Percentiles rank a stretch among this genome's conserved stretches.
Evolutionary conservation across 1,284 basidiomycete species (phyloP).

Genomic region (Thecaphora frezii): DNA sequence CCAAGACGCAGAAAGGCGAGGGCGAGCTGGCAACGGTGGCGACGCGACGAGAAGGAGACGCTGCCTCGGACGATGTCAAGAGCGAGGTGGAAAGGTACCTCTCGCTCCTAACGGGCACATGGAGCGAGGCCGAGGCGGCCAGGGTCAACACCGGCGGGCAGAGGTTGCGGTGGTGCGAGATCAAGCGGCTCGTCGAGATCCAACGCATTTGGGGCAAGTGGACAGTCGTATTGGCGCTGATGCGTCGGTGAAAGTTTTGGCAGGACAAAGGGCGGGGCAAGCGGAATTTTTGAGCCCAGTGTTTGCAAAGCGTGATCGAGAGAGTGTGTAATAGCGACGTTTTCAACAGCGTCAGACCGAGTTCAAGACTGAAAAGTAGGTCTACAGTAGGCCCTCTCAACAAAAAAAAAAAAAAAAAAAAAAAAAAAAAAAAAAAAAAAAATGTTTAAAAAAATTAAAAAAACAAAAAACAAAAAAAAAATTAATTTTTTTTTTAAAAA

Average conservation of each 20-base stretch:
- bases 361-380: too few species aligned
- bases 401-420: too few species aligned
- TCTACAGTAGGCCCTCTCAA: too few species aligned
- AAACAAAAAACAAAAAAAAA: too few species aligned
- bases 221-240: slow-evolving; percentile 21
- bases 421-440: too few species aligned
- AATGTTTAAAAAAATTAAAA: too few species aligned
- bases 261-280: neutral
- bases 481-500: too few species aligned
- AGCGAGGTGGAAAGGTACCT: neutral
- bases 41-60: neutral
- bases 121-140: neutral
- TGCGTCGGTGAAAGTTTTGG: neutral
- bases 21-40: neutral
- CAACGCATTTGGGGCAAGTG: slow-evolving; percentile 13
- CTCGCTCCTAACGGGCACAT: neutral
- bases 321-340: too few species aligned
- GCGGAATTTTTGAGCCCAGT: neutral
- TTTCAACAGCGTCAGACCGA: too few species aligned
- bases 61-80: neutral
- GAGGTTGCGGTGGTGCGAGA: neutral
- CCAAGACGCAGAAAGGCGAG: too few species aligned
- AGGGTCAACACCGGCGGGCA: neutral
- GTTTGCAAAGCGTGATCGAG: too few species aligned
- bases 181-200: slow-evolving; percentile 15